Percentiles rank a stretch among this genome's conserved stretches.
These are phyloP conservation scores for Dactylonectria macrodidyma DNA, from an alignment of 2,329 filamentous ascomycete species.

Conservation along the genomic window DNA sequence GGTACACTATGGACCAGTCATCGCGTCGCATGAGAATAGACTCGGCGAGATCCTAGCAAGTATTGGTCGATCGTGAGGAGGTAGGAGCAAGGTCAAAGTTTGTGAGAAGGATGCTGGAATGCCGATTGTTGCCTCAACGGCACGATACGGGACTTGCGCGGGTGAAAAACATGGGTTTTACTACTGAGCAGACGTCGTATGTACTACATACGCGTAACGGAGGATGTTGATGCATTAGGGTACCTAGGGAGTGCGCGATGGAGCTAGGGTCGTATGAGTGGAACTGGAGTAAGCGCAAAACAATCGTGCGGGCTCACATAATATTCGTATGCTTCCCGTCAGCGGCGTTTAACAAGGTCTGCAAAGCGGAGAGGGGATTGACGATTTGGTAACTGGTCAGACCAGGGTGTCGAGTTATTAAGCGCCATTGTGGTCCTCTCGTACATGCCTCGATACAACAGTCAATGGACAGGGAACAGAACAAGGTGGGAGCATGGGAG, in stretches of 20 bases:
- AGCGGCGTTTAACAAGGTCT: background rate
- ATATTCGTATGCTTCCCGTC: constrained; percentile 1
- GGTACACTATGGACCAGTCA: background rate
- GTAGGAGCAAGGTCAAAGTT: background rate
- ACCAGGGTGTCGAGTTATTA: too few species aligned
- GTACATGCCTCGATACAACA: too few species aligned
- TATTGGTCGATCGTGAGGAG: background rate
- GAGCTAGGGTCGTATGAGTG: background rate
- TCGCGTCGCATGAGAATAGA: background rate
- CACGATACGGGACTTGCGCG: background rate
- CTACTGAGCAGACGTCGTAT: background rate
- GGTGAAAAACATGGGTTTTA: background rate
- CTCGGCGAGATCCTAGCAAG: background rate
- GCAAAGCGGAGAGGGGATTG: background rate
- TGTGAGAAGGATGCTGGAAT: background rate
- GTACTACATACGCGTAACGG: too few species aligned
- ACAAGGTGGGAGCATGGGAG: background rate
- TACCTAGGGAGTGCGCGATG: background rate
- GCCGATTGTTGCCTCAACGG: background rate
- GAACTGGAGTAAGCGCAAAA: constrained; percentile 2
- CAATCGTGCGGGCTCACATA: constrained; percentile 1
- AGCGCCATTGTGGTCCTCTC: background rate
- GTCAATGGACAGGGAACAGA: too few species aligned
- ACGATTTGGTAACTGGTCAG: background rate
- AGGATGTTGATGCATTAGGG: background rate